Conservation (phyloP, 345 rosid genomes). For the Eucalyptus cladocalyx region DNA sequence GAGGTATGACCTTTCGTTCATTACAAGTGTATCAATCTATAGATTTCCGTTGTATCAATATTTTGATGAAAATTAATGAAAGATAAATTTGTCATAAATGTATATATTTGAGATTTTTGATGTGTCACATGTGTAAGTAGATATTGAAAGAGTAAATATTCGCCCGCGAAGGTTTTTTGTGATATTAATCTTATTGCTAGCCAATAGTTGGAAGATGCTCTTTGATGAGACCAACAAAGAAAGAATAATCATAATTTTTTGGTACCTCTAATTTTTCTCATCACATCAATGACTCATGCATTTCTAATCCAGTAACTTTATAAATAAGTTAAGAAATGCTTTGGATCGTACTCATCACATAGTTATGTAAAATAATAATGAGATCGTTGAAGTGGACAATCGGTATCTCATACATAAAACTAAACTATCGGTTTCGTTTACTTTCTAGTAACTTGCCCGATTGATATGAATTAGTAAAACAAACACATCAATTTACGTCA, state of each 20-base stretch:
- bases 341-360: neutral
- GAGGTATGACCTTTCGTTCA: too few species aligned
- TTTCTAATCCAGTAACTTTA: rapidly evolving
- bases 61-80: too few species aligned
- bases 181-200: too few species aligned
- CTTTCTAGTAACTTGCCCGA: neutral
- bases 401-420: rapidly evolving
- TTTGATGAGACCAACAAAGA: neutral
- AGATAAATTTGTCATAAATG: rapidly evolving
- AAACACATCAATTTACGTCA: neutral
- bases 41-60: too few species aligned
- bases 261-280: rapidly evolving
- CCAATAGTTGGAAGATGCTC: neutral
- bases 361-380: neutral
- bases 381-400: neutral
- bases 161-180: too few species aligned
- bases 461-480: neutral
- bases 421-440: neutral
- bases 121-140: too few species aligned
- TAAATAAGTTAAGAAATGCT: neutral
- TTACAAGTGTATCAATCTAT: rapidly evolving
- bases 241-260: neutral
- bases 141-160: too few species aligned
- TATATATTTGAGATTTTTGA: too few species aligned
- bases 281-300: rapidly evolving